Evolutionary conservation across 2,329 filamentous ascomycete species (phyloP).

Genomic region (Clarireedia hainanense): DNA sequence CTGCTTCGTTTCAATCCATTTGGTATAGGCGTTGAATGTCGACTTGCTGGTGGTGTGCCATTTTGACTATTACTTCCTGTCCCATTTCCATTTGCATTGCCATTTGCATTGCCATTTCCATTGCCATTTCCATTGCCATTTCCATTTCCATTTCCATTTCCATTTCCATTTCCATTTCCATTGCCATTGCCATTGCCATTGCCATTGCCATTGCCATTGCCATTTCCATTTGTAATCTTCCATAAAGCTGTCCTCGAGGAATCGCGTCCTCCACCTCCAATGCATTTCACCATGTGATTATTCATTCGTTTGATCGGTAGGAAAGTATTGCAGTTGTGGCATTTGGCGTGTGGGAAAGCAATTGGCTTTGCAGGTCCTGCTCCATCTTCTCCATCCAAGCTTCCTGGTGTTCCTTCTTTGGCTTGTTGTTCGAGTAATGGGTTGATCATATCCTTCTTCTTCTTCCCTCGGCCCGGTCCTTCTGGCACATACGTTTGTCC

Average conservation of each 20-base stretch:
- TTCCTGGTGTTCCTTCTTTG: conserved; percentile 32
- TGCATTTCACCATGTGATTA: conserved; percentile 62
- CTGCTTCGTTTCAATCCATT: conserved; percentile 20
- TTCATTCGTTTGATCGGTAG: conserved; percentile 58
- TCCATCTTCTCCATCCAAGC: conserved; percentile 37
- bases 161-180: conserved; percentile 36
- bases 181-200: conserved; percentile 39
- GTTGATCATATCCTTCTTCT: conserved; percentile 69
- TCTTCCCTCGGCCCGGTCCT: conserved; percentile 68
- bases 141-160: conserved; percentile 29
- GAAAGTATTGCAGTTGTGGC: conserved; percentile 59
- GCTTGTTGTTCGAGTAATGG: conserved; percentile 19
- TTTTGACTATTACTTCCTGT: conserved; percentile 36
- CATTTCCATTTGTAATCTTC: conserved; percentile 51
- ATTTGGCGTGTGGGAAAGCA: conserved; percentile 57
- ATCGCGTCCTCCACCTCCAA: conserved; percentile 56
- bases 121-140: conserved; percentile 39
- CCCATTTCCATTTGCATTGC: conserved; percentile 39
- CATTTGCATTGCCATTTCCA: too few species aligned
- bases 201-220: conserved; percentile 33
- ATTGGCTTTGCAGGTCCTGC: conserved; percentile 52
- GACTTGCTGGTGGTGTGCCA: conserved; percentile 52
- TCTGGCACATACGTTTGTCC: conserved; percentile 73
- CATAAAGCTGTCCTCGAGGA: conserved; percentile 54
- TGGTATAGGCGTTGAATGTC: conserved; percentile 49